Evolutionary conservation across 2,329 filamentous ascomycete species (phyloP), one percentile per base, ranked within the genome.

Genomic region (Fonsecaea monophora): DNA sequence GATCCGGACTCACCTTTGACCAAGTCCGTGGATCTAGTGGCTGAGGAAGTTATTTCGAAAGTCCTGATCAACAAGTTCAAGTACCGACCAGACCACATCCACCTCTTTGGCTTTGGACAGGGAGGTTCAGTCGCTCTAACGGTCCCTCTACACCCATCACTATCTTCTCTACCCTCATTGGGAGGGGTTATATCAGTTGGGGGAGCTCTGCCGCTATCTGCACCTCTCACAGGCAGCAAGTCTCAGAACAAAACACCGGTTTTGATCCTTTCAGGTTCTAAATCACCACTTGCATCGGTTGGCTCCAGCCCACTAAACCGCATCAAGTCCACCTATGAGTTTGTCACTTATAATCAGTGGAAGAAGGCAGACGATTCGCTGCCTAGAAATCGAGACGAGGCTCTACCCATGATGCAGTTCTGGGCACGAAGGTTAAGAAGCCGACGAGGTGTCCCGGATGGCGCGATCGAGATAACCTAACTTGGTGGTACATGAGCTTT

Each of bases 361-460:
- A 86, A 84, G 74, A 87, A 89, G 75, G 78, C 77, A 2, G 91
- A 89, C 5, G 92, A 96, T 77, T 85, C 85, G 0, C 97, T 97
- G 94, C 92, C 93, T n/a, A 82, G 83, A 54, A 90, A 85, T 75
- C 84, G 90, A 61, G 92, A 96, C 10, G 94, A 98, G 83, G 94
- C 96, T 85, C 75, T 94, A 74, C 93, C 94, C 0, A 85, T 97
- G 67, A 97, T 97, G 92, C 87, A 90, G 74, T 97, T 89, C 76
- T 85, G 83, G 72, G 80, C 79, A 25, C 74, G 79, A 40, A 73
- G 78, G 57, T 71, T 83, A 66, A 75, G 76, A 65, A 83, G 80
- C 74, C 75, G 77, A 65, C 75, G 78, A 61, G 81, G 81, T 37
- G 80, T 82, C 48, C 81, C 80, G 0, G 80, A 80, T 69, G 81